A percentile compares a stretch with the other conserved stretches of the same genome.
phyloP scores from a whole-genome alignment of 2,329 filamentous ascomycete species.

The Aspergillus intermedius region DNA sequence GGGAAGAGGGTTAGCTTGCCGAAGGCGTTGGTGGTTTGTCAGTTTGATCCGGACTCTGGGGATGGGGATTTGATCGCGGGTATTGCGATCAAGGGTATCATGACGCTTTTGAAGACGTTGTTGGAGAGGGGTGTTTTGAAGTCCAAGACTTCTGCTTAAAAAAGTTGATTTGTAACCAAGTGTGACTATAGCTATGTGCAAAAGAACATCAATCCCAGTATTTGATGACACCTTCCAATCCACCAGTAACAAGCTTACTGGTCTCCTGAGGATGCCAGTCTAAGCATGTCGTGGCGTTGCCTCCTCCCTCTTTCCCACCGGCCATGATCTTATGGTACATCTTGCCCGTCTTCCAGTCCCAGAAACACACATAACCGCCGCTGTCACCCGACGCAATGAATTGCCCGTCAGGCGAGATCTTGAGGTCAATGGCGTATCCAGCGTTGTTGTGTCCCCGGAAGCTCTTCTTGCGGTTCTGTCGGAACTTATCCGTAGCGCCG shows the following conservation, averaged over 20 bases:
- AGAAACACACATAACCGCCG: conserved; percentile 87
- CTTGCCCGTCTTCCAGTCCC: conserved; percentile 99
- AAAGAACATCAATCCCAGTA: conserved; percentile 70
- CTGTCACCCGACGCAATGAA: conserved; percentile 84
- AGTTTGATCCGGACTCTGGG: conserved; percentile 14
- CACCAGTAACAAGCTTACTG: conserved; percentile 86
- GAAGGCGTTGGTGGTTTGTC: conserved; percentile 12
- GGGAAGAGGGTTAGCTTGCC: conserved; percentile 4
- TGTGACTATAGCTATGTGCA: background rate
- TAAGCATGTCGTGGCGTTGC: conserved; percentile 65
- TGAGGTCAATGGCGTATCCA: conserved; percentile 84
- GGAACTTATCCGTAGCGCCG: conserved; percentile 88
- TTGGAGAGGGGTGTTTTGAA: background rate
- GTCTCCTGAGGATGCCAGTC: conserved; percentile 98
- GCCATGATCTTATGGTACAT: conserved; percentile 96
- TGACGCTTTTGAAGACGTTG: conserved; percentile 2
- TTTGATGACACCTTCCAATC: conserved; percentile 78
- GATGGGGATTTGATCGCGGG: conserved; percentile 13
- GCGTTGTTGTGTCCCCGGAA: conserved; percentile 95
- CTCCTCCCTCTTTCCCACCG: conserved; percentile 56
- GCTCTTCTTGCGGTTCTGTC: conserved; percentile 94
- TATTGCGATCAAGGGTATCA: conserved; percentile 11
- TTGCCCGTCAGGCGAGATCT: conserved; percentile 83
- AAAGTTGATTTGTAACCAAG: too few relatives aligned
- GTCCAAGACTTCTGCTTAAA: too few relatives aligned